Base-by-base conservation (phyloP, 352 stramenopile species). In the Sclerospora graminicola region DNA sequence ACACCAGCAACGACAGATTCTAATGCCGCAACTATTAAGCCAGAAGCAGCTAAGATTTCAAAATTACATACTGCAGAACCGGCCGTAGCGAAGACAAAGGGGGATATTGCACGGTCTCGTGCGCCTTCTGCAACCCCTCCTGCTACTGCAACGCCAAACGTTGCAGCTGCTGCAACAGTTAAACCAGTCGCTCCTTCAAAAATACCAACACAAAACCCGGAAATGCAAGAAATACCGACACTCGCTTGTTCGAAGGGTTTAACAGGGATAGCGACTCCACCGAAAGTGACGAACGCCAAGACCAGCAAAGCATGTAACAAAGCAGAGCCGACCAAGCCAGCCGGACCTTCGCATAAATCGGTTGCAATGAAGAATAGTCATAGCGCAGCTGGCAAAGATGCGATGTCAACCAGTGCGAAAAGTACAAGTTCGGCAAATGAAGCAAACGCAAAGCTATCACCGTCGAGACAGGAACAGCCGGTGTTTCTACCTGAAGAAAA, bases 131-230 rank as follows among this genome's bases (percentile, higher is more conserved):
- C 18, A 29, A 8, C 16, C 24, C 11, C 30, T 39, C 8, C n/a
- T 33, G 2, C 37, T 45, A 10, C 26, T 34, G 5, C 10, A 23
- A 24, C 26, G 34, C n/a, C 15, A 28, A 3, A 20, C 40, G 41
- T 21, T 35, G 15, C 21, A 3, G 30, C 23, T 8, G 18, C 18
- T 32, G 14, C 42, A 30, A 3, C 7, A 30, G 26, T 10, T 30
- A 10, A 7, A 1, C 26, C 26, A 10, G 26, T 10, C 7, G 4
- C 28, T 5, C 3, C 45, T 10, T 36, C 39, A 1, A 32, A 15
- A 0, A 23, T 52, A 14, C 49, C 52, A 15, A 50, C 33, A 9
- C 61, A 70, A 15, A 71, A 67, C 19, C 61, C 61, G 4, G 61
- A 71, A 26, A 57, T 67, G 43, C 34, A 48, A 41, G 49, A 66